A percentile compares a stretch with the other conserved stretches of the same genome.
Evolutionary conservation across 345 rosid genomes (phyloP).

Genomic region (Streptanthus diversifolius): DNA sequence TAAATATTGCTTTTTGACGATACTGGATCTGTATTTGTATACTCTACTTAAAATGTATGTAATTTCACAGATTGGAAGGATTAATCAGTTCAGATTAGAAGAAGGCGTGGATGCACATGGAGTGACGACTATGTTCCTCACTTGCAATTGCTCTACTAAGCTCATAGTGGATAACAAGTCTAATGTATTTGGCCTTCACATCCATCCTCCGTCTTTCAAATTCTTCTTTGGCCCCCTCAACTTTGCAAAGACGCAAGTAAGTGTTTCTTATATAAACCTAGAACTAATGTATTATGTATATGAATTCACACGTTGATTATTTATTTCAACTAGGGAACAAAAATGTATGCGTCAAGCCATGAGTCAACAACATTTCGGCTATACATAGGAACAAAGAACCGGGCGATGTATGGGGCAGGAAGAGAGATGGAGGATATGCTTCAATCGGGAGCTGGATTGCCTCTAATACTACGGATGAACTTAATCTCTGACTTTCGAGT

Average conservation of each 20-base stretch:
- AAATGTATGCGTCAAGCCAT: slow-evolving; percentile 48
- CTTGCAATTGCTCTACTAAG: slow-evolving; percentile 56
- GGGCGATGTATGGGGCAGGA: slow-evolving; percentile 86
- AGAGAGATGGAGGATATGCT: slow-evolving; percentile 73
- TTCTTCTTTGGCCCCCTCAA: slow-evolving; percentile 58
- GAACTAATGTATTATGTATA: neutral
- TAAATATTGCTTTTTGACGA: neutral
- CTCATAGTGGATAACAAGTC: slow-evolving; percentile 71
- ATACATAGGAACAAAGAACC: slow-evolving; percentile 54
- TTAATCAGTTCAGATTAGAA: slow-evolving; percentile 50
- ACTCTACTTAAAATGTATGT: neutral
- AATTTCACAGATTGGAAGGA: slow-evolving; percentile 48
- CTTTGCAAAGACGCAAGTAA: slow-evolving; percentile 57
- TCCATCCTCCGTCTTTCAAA: slow-evolving; percentile 53
- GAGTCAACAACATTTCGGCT: slow-evolving; percentile 41
- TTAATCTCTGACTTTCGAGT: slow-evolving; percentile 49
- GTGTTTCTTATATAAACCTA: neutral
- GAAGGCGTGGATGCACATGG: slow-evolving; percentile 83
- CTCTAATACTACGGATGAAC: slow-evolving; percentile 43
- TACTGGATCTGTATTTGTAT: neutral
- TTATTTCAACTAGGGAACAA: slow-evolving; percentile 41
- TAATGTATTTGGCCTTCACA: slow-evolving; percentile 68
- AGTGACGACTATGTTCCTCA: slow-evolving; percentile 64
- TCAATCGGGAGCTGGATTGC: slow-evolving; percentile 61
- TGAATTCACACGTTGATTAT: neutral